phyloP scores from a whole-genome alignment of 192 early-diverging fungal genomes.

The Coemansia sp. region DNA sequence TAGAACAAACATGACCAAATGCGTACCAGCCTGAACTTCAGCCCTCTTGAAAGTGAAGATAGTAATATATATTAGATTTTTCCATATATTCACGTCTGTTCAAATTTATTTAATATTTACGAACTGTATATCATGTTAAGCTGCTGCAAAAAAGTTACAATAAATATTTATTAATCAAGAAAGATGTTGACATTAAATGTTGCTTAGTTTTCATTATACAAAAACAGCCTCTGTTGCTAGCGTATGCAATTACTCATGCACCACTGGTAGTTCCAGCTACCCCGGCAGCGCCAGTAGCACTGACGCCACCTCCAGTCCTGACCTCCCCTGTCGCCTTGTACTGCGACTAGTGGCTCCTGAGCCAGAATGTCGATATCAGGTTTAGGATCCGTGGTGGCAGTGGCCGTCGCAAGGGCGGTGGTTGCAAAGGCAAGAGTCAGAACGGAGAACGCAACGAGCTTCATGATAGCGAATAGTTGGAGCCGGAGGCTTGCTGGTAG shows the following conservation, averaged over 20 bases:
- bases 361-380: not conserved
- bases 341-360: not conserved
- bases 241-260: conserved; percentile 14
- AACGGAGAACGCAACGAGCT: not conserved
- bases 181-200: not conserved
- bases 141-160: not conserved
- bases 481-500: not conserved
- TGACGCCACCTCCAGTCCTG: not conserved
- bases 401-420: not conserved
- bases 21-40: not conserved
- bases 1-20: not conserved
- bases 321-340: not conserved
- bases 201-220: not conserved
- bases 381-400: not conserved
- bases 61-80: not conserved
- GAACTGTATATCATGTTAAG: too few species aligned
- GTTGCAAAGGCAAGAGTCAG: not conserved
- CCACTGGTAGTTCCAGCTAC: conserved; percentile 5
- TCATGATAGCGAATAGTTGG: not conserved
- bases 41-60: not conserved
- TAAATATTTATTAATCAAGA: not conserved
- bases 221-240: not conserved
- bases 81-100: not conserved
- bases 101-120: not conserved
- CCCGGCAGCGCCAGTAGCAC: not conserved